Percentiles rank a stretch among this genome's conserved stretches.
These are phyloP conservation scores for Fraxinus cuspidata DNA, from an alignment of 257 asterid species.

Conservation along the genomic window DNA sequence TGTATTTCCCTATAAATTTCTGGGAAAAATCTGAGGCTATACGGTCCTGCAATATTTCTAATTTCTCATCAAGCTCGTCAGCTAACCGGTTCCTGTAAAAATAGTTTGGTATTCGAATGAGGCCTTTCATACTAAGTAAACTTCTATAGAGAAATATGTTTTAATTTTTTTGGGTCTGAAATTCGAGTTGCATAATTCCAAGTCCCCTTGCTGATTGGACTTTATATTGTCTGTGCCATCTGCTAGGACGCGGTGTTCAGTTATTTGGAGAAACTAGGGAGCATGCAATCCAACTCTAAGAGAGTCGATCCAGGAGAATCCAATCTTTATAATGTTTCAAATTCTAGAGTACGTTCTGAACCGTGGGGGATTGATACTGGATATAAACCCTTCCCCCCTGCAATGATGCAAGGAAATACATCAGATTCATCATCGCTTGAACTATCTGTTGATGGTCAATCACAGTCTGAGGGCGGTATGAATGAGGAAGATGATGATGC, in stretches of 20 bases:
- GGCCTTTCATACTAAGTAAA: not conserved
- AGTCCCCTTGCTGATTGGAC: slow-evolving; percentile 4
- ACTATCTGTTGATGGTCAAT: slow-evolving; percentile 64
- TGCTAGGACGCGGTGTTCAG: slow-evolving; percentile 26
- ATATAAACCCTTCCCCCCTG: slow-evolving; percentile 42
- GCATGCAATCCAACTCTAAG: slow-evolving; percentile 65
- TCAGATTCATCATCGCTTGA: slow-evolving; percentile 78
- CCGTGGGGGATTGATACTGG: slow-evolving; percentile 58
- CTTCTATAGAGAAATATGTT: not conserved
- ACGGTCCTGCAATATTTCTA: not conserved
- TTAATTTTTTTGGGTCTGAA: not conserved
- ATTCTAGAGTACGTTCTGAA: slow-evolving; percentile 43
- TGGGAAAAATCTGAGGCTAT: not conserved
- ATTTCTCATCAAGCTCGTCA: not conserved
- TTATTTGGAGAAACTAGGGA: slow-evolving; percentile 31
- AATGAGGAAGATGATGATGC: slow-evolving; percentile 64
- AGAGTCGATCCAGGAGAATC: slow-evolving; percentile 45
- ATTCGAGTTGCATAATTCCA: not conserved
- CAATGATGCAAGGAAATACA: slow-evolving; percentile 48
- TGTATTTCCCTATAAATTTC: not conserved
- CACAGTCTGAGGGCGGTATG: slow-evolving; percentile 63
- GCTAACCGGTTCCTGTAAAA: not conserved
- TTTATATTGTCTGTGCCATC: slow-evolving; percentile 20
- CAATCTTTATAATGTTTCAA: slow-evolving; percentile 37
- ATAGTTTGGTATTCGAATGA: slow-evolving; percentile 11